These are phyloP conservation scores for Myriosclerotinia curreyana DNA, from an alignment of 2,329 filamentous ascomycete genomes.

Conservation along the genomic window DNA sequence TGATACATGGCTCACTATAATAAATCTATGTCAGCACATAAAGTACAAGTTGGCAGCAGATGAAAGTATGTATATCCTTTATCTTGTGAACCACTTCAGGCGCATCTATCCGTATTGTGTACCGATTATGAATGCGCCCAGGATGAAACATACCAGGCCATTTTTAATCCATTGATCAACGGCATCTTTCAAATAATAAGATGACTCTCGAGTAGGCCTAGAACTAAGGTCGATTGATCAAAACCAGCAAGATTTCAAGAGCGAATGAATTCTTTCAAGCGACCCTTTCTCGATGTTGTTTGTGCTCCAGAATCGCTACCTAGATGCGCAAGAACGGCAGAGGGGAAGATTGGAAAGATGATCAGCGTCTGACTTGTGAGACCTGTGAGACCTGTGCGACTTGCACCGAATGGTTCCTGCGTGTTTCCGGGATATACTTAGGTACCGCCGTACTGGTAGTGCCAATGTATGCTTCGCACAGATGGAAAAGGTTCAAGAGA, in stretches of 20 bases:
- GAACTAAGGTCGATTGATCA: constrained; percentile 26
- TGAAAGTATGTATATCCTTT: background rate
- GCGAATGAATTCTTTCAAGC: constrained; percentile 27
- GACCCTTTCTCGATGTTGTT: constrained; percentile 24
- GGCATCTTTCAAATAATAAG: constrained; percentile 50
- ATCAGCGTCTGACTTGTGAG: constrained; percentile 6
- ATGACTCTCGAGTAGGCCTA: constrained; percentile 16
- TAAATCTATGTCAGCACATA: constrained; percentile 26
- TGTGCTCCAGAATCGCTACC: constrained; percentile 19
- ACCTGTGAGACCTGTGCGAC: background rate
- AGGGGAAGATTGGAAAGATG: background rate
- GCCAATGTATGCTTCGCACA: background rate
- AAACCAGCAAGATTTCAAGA: constrained; percentile 24
- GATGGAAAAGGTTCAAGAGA: background rate
- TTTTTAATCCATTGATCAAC: constrained; percentile 67
- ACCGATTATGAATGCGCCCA: constrained; percentile 1
- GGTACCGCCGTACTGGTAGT: too few species aligned
- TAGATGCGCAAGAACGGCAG: constrained; percentile 26
- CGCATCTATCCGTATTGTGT: background rate
- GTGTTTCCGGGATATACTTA: background rate
- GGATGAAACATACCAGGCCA: constrained; percentile 61
- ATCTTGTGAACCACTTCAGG: constrained; percentile 1
- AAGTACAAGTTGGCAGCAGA: background rate
- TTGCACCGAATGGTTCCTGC: background rate
- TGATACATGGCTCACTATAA: constrained; percentile 67